Evolutionary conservation across 495 filamentous ascomycete genomes (phyloP).

Genomic region (Gamarada debralockiae): DNA sequence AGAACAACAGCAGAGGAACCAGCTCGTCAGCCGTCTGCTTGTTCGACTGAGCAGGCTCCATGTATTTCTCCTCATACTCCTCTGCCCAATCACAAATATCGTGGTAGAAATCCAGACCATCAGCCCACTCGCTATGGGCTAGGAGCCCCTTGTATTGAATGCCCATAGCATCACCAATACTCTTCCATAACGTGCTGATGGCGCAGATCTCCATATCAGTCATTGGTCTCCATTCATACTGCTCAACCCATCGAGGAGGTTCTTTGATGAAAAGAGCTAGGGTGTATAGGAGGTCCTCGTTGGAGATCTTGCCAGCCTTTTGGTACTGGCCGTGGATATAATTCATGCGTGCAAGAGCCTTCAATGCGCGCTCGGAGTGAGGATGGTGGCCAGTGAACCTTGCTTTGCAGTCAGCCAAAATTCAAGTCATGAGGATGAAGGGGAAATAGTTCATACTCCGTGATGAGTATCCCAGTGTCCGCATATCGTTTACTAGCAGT

Average conservation of each 20-base stretch:
- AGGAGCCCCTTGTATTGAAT: constrained; percentile 28
- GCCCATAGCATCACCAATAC: constrained; percentile 37
- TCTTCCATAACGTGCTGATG: constrained; percentile 35
- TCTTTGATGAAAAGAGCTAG: constrained; percentile 32
- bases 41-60: constrained; percentile 24
- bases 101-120: constrained; percentile 16
- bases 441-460: constrained; percentile 31
- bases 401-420: too few relatives aligned
- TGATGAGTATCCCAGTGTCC: constrained; percentile 57
- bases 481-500: constrained; percentile 59
- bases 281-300: constrained; percentile 66
- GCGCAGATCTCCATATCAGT: constrained; percentile 40
- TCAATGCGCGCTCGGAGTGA: constrained; percentile 40
- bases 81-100: constrained; percentile 17
- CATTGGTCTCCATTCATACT: constrained; percentile 40
- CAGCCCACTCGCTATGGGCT: constrained; percentile 13
- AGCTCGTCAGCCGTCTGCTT: constrained; percentile 49
- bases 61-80: constrained; percentile 18
- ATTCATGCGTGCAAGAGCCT: constrained; percentile 60
- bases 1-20: constrained; percentile 54
- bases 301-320: constrained; percentile 53
- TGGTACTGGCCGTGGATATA: constrained; percentile 61
- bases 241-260: constrained; percentile 27
- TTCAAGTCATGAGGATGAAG: neutral
- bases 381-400: constrained; percentile 42